A percentile compares a stretch with the other conserved stretches of the same genome.
phyloP scores from a whole-genome alignment of 805 yeast species.

The Starmerella sirachaensis region DNA sequence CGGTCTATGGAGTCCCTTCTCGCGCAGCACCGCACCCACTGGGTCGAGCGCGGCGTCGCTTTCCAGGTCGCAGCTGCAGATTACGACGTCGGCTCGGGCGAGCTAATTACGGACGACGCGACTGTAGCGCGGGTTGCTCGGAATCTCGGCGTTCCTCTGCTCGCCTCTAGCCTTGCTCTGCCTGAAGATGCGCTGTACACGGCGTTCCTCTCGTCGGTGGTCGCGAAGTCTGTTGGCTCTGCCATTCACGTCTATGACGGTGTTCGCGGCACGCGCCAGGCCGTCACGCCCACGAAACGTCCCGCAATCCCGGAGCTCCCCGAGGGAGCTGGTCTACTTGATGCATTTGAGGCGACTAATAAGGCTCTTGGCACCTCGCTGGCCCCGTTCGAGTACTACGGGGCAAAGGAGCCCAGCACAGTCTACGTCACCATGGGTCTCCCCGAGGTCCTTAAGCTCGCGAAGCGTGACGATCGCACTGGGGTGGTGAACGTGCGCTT shows the following conservation, averaged over 20 bases:
- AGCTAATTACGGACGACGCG: conserved; percentile 52
- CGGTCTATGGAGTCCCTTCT: conserved; percentile 53
- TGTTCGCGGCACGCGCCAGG: conserved; percentile 44
- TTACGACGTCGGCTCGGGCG: conserved; percentile 42
- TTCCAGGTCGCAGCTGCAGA: conserved; percentile 69
- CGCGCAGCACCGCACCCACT: conserved; percentile 9
- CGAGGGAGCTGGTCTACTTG: conserved; percentile 25
- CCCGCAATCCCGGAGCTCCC: conserved; percentile 1
- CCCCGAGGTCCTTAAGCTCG: conserved; percentile 36
- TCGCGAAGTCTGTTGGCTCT: conserved; percentile 46
- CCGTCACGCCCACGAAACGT: conserved; percentile 19
- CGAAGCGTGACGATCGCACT: conserved; percentile 40
- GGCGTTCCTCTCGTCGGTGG: conserved; percentile 49
- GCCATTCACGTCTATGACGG: conserved; percentile 75
- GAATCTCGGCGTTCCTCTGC: conserved; percentile 43
- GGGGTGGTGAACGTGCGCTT: conserved; percentile 65
- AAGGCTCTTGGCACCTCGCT: conserved; percentile 41
- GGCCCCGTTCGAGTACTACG: conserved; percentile 58
- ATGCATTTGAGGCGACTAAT: conserved; percentile 40
- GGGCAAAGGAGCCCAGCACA: conserved; percentile 48
- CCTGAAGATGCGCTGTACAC: conserved; percentile 41
- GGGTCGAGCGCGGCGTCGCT: conserved; percentile 25
- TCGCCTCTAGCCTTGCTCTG: conserved; percentile 56
- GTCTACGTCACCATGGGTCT: conserved; percentile 72
- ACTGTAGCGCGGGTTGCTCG: conserved; percentile 52